These are phyloP conservation scores for Alternaria rosae DNA, from an alignment of 2,329 filamentous ascomycete genomes.

Conservation along the genomic window DNA sequence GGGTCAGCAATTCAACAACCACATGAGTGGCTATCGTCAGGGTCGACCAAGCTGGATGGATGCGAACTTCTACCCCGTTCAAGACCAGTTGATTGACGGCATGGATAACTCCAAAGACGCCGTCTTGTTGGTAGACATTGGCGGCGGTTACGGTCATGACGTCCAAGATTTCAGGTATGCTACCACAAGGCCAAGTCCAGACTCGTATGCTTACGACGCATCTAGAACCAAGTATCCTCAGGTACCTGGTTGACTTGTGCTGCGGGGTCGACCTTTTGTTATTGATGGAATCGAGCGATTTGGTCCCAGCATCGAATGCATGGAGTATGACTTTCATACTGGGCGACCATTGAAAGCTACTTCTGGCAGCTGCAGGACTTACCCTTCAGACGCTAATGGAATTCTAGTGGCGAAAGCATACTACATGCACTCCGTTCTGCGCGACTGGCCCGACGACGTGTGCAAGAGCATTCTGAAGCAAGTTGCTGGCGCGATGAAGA, in stretches of 20 bases:
- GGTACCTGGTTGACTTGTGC: not conserved
- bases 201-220: not conserved
- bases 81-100: not conserved
- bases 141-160: not conserved
- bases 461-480: not conserved
- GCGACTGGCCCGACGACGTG: not conserved
- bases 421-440: not conserved
- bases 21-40: constrained; percentile 1
- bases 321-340: not conserved
- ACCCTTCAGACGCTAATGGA: not conserved
- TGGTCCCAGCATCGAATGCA: not conserved
- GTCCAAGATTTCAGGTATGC: not conserved
- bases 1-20: not conserved
- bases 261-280: not conserved
- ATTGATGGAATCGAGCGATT: not conserved
- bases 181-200: not conserved
- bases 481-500: not conserved
- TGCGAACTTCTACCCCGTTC: not conserved
- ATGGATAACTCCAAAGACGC: not conserved
- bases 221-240: not conserved
- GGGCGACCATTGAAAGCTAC: not conserved
- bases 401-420: not conserved
- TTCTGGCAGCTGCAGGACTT: not conserved
- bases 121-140: not conserved
- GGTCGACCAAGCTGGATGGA: not conserved